Evolutionary conservation across 2,329 filamentous ascomycete species (phyloP), one percentile per base, ranked within the genome.

Genomic region (Fulvia fulva): DNA sequence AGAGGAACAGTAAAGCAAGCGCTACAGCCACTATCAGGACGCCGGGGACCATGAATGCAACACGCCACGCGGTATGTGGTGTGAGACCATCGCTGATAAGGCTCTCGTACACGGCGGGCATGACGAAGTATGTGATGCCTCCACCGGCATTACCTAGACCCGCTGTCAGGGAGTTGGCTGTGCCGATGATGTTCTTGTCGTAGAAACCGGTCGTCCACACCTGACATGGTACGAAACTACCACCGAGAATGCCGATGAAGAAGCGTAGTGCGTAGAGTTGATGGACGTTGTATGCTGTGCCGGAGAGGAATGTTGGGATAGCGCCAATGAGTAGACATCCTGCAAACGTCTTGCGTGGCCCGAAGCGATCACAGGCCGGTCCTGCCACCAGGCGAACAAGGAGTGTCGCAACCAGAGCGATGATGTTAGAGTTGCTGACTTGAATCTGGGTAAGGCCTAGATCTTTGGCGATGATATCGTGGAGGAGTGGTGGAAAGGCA

Each of bases 161-260:
- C 44, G 87, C 92, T 1, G 91, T 87, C 19, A 96, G 76, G 2
- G 90, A 88, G 70, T 96, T 97, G 61, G 91, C 90, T 5, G 90
- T 92, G 50, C 92, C 92, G 19, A 96, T 88, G 25, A 96, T 82
- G 68, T 92, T 94, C 78, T 92, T 94, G 76, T 97, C 91, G 72
- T 91, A 96, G 79, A 96, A 96, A 0, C 87, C 90, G 0, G 91
- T 96, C 9, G 88, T 90, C 90, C 91, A 96, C 6, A 96, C 92
- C 71, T 95, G 91, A 73, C 91, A 96, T 12, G 89, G 89, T 0
- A 93, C 89, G 67, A 93, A 93, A 1, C 85, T 83, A 1, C 87
- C 88, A 43, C 89, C 89, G 0, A 93, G 82, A 45, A 93, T 87
- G 60, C 89, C 89, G 62, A 92, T 84, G 75, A 92, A 92, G 78